phyloP scores from a whole-genome alignment of 192 early-diverging fungal genomes.

The Rhizoclosmatium sp. region DNA sequence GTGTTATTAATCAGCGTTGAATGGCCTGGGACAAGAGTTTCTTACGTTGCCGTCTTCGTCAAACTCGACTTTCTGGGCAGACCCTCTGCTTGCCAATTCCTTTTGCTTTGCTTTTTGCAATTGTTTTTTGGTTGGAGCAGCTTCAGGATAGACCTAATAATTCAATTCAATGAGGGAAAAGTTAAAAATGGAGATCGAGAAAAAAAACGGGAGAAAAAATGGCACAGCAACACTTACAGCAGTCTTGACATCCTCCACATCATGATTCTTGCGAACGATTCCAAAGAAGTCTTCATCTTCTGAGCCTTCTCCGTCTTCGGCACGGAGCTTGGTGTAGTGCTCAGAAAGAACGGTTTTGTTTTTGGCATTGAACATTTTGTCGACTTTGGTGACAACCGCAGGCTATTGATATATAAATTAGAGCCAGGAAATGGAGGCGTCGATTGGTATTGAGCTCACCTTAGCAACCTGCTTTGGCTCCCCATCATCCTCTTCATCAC shows the following conservation, averaged over 20 bases:
- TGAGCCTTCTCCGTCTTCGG: constrained; percentile 55
- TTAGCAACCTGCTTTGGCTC: constrained; percentile 42
- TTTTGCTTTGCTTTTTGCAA: constrained; percentile 71
- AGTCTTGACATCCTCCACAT: constrained; percentile 58
- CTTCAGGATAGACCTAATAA: constrained; percentile 27
- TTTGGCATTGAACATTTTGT: constrained; percentile 92
- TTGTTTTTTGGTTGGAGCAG: constrained; percentile 56
- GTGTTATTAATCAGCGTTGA: constrained; percentile 11
- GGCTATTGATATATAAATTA: constrained; percentile 18
- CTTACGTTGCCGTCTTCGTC: constrained; percentile 91
- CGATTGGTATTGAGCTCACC: constrained; percentile 35
- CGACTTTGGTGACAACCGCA: constrained; percentile 75
- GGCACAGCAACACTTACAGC: constrained; percentile 16
- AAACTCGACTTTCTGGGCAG: constrained; percentile 81
- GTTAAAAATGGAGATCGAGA: too few species aligned
- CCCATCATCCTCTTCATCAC: constrained; percentile 46
- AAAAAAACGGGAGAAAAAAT: constrained; percentile 7
- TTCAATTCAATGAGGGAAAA: background rate
- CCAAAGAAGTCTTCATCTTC: constrained; percentile 78
- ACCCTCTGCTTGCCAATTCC: constrained; percentile 73
- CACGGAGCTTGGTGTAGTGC: constrained; percentile 89
- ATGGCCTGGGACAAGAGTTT: constrained; percentile 17
- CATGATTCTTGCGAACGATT: constrained; percentile 83
- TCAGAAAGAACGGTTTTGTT: constrained; percentile 90
- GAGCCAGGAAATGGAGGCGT: constrained; percentile 45